Conservation (phyloP, 441 rosid species). For the Populus hybrid region DNA sequence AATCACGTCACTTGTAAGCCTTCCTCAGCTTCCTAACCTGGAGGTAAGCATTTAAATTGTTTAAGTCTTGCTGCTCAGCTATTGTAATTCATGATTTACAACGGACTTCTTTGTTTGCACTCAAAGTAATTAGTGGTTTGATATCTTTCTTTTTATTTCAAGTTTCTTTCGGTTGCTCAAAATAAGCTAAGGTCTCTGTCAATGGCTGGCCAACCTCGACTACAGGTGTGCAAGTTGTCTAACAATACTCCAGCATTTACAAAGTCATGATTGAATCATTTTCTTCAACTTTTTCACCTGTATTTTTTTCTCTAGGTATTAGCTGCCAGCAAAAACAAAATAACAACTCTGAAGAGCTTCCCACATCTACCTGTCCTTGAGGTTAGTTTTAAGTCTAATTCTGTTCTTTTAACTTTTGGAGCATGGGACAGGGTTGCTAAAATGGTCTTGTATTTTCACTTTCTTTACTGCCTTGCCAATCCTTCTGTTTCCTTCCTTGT, state of each 20-base stretch:
- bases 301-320: slow-evolving; percentile 55
- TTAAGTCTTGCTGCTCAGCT: slow-evolving; percentile 11
- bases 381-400: slow-evolving; percentile 41
- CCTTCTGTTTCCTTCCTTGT: background rate
- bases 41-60: slow-evolving; percentile 57
- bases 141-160: slow-evolving; percentile 17
- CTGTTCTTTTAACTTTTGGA: background rate
- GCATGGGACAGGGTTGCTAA: background rate
- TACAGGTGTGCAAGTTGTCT: slow-evolving; percentile 63
- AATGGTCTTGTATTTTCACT: background rate
- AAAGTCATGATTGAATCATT: slow-evolving; percentile 12
- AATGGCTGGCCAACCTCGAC: slow-evolving; percentile 99
- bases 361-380: slow-evolving; percentile 93
- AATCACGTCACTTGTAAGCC: slow-evolving; percentile 91
- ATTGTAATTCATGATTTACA: slow-evolving; percentile 8
- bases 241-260: background rate
- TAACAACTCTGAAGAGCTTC: slow-evolving; percentile 87
- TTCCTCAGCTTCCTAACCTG: slow-evolving; percentile 94
- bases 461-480: background rate
- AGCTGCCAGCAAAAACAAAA: slow-evolving; percentile 98
- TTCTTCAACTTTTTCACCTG: slow-evolving; percentile 7
- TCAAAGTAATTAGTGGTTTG: background rate
- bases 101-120: slow-evolving; percentile 3
- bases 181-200: slow-evolving; percentile 93
- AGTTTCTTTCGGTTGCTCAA: slow-evolving; percentile 99